Base-by-base conservation (phyloP, 1,139 yeast genomes). In the Yamadazyma sp. region DNA sequence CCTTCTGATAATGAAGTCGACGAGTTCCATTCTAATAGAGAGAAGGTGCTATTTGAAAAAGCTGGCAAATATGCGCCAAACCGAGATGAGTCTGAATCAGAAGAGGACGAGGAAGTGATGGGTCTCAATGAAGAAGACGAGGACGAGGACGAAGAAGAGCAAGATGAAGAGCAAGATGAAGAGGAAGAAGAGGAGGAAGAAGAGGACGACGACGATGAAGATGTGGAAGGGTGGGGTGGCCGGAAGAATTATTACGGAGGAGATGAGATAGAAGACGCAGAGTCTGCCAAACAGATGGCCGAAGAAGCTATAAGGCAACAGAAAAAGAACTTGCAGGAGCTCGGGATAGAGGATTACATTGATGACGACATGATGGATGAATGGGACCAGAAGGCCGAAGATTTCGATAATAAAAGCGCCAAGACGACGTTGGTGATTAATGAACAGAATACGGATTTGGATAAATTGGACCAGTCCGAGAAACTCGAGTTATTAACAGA, bases 261-360 rank as follows among this genome's bases (percentile, higher is more conserved):
- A 41, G 97, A 94, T 26, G 91, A 84, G 23, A 75, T 62, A 31
- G 79, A 75, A 43, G 88, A 85, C 46, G 88, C 83, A 30, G 96
- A 84, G 44, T 85, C 81, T 34, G 87, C 87, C 5, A 81, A 79
- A 45, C 81, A 79, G 45, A 84, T 89, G 66, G 92, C 94, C 42
- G 82, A 82, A 50, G 98, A 92, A 64, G 98, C 98, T 0, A 57
- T 87, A 42, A 80, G 89, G 56, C 82, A 88, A 49, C 98, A 91
- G 62, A 86, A 84, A 66, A 81, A 83, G 59, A 96, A 91, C 56
- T 66, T 91, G 46, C 79, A 81, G 48, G 95, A 87, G 39, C 71
- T 92, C 51, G 81, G 80, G 34, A 81, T 86, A 75, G 88, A 79
- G 36, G 98, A 89, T 61, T 91, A 80, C 56, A 72, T 85, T 48